Base-by-base conservation (phyloP, 208 protist genomes). In the Jaenimonas drosophilae region DNA sequence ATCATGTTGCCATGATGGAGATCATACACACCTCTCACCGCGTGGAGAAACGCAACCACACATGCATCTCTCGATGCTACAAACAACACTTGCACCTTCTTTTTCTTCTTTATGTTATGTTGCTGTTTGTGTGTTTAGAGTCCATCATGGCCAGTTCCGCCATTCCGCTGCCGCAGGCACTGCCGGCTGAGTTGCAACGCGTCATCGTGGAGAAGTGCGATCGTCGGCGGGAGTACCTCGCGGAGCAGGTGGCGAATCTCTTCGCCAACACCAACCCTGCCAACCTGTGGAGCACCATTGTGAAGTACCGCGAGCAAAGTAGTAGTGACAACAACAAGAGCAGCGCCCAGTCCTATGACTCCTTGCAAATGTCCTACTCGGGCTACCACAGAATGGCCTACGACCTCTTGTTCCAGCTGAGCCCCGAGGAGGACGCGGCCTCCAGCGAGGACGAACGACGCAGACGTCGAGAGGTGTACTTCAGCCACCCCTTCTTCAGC, bases 401-500 rank as follows among this genome's bases (percentile, higher is more conserved):
- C 39, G 80, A 81, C 27, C 42, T 89, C 11, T 37, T 89, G 14
- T 93, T 93, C 59, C 62, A 65, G 5, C 45, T 57, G 7, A 70
- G 63, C 1, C 50, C 72, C 1, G 73, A 82, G 29, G 65, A 82
- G 19, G 47, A 73, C n/a, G 48, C 50, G 0, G 46, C 19, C 12
- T 41, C 68, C 14, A 27, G 59, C 21, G 52, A 55, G 17, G 21
- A 30, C 21, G 66, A 60, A 27, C 46, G 43, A 32, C 64, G 76
- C 29, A 41, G 52, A 40, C 73, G 71, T 5, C 62, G 70, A 42
- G 54, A 50, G 19, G 45, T 88, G 17, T 93, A 77, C 52, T 93
- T 90, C 48, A 67, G 55, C 29, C 85, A 93, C 51, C 85, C 85
- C 4, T 89, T 93, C 53, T 59, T 93, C n/a, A 90, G 80, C 0